Evolutionary conservation across 495 filamentous ascomycete genomes (phyloP).

Genomic region (Penicillium mononematosum): DNA sequence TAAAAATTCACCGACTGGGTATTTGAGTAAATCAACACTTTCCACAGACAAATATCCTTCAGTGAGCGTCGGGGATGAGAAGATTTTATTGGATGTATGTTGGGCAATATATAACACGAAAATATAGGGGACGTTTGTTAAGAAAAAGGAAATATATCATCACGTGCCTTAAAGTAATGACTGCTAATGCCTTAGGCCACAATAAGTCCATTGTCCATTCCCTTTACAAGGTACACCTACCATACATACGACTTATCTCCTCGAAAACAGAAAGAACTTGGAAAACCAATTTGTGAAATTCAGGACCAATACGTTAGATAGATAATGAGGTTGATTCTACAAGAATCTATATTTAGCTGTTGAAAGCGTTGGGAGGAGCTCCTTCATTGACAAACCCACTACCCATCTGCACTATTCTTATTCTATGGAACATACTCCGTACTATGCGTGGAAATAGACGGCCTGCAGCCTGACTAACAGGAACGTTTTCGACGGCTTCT

Average conservation of each 20-base stretch:
- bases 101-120: background rate
- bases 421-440: background rate
- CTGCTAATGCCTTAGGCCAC: too few species aligned
- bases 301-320: background rate
- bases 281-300: background rate
- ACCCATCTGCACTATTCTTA: background rate
- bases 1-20: conserved; percentile 2
- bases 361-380: background rate
- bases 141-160: background rate
- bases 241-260: background rate
- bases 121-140: background rate
- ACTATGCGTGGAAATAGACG: background rate
- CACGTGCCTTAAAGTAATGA: background rate
- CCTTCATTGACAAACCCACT: background rate
- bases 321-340: background rate
- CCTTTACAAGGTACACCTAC: background rate
- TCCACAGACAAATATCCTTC: background rate
- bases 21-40: background rate
- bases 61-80: background rate
- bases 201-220: background rate
- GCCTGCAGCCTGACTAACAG: background rate
- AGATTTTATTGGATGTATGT: background rate
- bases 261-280: background rate
- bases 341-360: background rate
- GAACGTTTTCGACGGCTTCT: background rate